Evolutionary conservation across 257 asterid species (phyloP).

Genomic region (Gentiana dahurica): DNA sequence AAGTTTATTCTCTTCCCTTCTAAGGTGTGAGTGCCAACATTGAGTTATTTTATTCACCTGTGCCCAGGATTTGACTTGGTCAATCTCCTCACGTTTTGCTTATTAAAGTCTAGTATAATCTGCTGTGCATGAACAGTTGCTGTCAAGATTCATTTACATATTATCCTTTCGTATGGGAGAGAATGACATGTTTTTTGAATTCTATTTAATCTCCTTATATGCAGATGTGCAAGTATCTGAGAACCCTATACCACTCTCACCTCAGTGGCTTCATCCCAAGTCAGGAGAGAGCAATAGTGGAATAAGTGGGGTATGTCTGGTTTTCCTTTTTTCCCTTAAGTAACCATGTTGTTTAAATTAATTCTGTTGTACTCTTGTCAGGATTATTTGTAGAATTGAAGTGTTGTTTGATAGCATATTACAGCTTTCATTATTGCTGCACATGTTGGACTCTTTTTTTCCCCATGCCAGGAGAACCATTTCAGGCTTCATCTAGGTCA

Average conservation of each 20-base stretch:
- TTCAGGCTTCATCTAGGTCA: slow-evolving; percentile 26
- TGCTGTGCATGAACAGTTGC: too few relatives aligned
- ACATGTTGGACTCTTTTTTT: neutral
- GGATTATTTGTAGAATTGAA: neutral
- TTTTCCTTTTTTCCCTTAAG: slow-evolving; percentile 2
- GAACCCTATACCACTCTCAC: slow-evolving; percentile 80
- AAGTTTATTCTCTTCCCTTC: too few relatives aligned
- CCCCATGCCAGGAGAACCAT: slow-evolving; percentile 51
- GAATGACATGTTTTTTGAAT: too few relatives aligned
- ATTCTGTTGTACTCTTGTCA: neutral
- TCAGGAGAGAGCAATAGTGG: slow-evolving; percentile 75
- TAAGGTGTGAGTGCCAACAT: too few relatives aligned
- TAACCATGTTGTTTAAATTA: neutral
- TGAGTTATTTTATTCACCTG: too few relatives aligned
- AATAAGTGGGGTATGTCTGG: slow-evolving; percentile 48
- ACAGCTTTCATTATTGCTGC: too few relatives aligned
- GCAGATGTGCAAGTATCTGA: slow-evolving; percentile 65
- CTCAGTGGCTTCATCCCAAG: slow-evolving; percentile 94
- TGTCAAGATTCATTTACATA: too few relatives aligned
- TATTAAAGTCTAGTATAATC: too few relatives aligned
- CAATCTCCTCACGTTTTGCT: too few relatives aligned
- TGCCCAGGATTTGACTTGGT: too few relatives aligned
- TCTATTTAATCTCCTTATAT: slow-evolving; percentile 2
- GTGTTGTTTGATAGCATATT: neutral
- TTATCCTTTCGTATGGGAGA: too few relatives aligned